Conservation (phyloP, 768 basidiomycete species). For the Psilocybe cubensis region DNA sequence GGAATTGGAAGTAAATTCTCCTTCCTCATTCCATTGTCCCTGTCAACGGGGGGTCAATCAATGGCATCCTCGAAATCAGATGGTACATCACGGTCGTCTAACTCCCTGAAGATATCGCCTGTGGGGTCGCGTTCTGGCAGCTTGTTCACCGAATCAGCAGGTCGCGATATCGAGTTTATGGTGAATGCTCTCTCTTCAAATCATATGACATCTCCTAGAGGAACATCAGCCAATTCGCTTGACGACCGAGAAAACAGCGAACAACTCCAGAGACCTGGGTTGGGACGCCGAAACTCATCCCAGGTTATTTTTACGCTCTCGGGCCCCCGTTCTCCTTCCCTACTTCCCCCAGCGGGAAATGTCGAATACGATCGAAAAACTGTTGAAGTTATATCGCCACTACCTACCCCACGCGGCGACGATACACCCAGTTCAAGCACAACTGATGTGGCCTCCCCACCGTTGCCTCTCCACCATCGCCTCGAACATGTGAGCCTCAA, state of each 20-base stretch:
- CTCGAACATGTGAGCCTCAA: constrained; percentile 33
- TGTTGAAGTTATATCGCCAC: not conserved
- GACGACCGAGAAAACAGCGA: not conserved
- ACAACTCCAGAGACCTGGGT: not conserved
- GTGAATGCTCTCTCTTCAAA: constrained; percentile 51
- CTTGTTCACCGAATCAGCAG: constrained; percentile 21
- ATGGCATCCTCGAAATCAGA: not conserved
- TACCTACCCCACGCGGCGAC: not conserved
- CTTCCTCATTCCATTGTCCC: constrained; percentile 65
- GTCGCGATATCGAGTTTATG: constrained; percentile 45
- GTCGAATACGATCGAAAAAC: not conserved
- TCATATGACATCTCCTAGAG: constrained; percentile 28
- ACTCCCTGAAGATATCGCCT: constrained; percentile 17
- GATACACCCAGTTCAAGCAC: not conserved
- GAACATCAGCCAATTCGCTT: not conserved
- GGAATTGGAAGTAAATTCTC: constrained; percentile 73
- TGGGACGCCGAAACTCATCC: not conserved
- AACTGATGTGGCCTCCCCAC: not conserved
- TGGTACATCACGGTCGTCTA: constrained; percentile 22
- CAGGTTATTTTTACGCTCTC: not conserved
- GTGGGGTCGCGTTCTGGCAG: constrained; percentile 30
- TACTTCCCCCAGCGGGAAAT: not conserved
- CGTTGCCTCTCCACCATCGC: not conserved
- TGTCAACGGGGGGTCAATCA: constrained; percentile 30
- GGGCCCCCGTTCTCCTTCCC: not conserved